Percentiles rank a stretch among this genome's conserved stretches.
These are phyloP conservation scores for Penicillium sp. DNA, from an alignment of 2,329 filamentous ascomycete species.

Conservation along the genomic window DNA sequence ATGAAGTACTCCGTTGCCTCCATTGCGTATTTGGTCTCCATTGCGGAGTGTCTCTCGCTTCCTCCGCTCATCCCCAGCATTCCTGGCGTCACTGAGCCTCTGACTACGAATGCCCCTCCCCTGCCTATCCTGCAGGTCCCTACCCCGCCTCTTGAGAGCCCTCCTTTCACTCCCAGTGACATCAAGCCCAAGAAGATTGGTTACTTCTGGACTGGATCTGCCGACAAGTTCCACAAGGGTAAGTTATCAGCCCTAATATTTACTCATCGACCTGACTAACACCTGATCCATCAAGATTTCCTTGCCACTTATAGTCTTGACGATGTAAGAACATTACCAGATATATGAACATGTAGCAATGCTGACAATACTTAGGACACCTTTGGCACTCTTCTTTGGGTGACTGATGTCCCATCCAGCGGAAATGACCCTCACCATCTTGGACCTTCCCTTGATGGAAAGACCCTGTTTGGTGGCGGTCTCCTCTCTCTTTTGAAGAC, in stretches of 20 bases:
- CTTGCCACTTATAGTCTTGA: constrained; percentile 63
- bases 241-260: background rate
- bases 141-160: constrained; percentile 61
- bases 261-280: background rate
- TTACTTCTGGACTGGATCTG: constrained; percentile 67
- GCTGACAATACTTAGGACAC: constrained; percentile 51
- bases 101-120: constrained; percentile 56
- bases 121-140: constrained; percentile 64
- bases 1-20: constrained; percentile 24
- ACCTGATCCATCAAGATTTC: constrained; percentile 48
- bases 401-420: constrained; percentile 63
- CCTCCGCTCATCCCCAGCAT: constrained; percentile 63
- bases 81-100: constrained; percentile 62
- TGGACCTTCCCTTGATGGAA: constrained; percentile 59
- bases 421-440: constrained; percentile 67
- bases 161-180: constrained; percentile 57
- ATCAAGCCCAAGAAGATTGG: constrained; percentile 69
- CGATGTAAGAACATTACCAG: constrained; percentile 47
- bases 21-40: constrained; percentile 21
- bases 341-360: too few species aligned
- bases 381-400: constrained; percentile 62
- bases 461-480: constrained; percentile 62
- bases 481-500: constrained; percentile 63
- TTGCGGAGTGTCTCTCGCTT: constrained; percentile 39
- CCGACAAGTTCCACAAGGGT: constrained; percentile 62